Base-by-base conservation (phyloP, 352 stramenopile genomes). In the Hyaloperonospora brassicae region DNA sequence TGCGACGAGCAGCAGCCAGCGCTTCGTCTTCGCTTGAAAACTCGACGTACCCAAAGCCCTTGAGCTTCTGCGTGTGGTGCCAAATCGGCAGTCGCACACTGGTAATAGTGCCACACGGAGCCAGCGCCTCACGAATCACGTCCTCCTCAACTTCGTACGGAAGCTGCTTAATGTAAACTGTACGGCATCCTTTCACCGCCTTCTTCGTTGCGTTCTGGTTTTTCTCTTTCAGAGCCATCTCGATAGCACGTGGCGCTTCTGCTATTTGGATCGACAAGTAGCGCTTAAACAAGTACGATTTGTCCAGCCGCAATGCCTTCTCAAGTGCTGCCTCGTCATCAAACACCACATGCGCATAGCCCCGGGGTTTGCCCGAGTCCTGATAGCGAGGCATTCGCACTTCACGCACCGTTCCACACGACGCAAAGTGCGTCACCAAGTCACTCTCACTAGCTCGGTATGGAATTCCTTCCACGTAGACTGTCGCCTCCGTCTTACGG, bases 1-100 rank as follows among this genome's bases (percentile, higher is more conserved):
- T 90, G 53, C 80, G 72, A 59, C 80, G 83, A 38, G 81, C 68
- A 42, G 83, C 83, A 42, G 71, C 63, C 22, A 86, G 56, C 5
- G 85, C 83, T 45, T 84, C 72, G n/a, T 86, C 73, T 54, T 93
- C 83, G 14, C 52, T 86, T n/a, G 72, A 71, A 51, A 93, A 95
- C 67, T 93, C 83, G 21, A 95, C 83, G 58, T 98, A 99, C 35
- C 85, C 90, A 77, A 99, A 98, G 46, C 96, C 96, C 73, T 98
- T 99, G 13, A 91, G 77, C 57, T 97, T 91, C 59, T 95, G 87
- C 8, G 86, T 98, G 62, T 96, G 79, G 53, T 96, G 92, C 80
- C 95, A 98, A 41, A 95, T 62, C 10, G 89, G 86, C 61, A 99
- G 66, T 12, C 96, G 87, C 11, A 99, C 81, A 57, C 92, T 96